Evolutionary conservation across 257 asterid species (phyloP), one percentile per base, ranked within the genome.

Genomic region (Thymus mandschuricus): DNA sequence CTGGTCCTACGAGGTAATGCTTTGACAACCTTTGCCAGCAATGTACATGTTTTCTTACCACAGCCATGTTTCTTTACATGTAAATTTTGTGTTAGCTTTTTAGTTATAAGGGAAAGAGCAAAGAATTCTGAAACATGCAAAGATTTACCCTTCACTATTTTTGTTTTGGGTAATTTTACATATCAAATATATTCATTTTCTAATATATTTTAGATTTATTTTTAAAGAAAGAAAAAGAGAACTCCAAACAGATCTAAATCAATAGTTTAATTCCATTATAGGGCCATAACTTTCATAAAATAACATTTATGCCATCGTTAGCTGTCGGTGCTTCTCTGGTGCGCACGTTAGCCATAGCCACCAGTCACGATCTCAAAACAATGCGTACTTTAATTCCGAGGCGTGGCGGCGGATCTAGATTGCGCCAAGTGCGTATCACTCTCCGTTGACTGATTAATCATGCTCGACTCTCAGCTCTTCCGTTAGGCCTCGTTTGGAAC

Each of bases 41-140:
- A 58, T 58, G 43, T 33, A 58, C 63, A 31, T 31, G 44, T 58
- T 5, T 54, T 21, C 21, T 30, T 58, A 31, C 63, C 63, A 58
- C 63, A 33, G 44, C 63, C 63, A 59, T 59, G 64, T 59, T 59
- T 59, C 10, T 33, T 49, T 75, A 66, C 79, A 46, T 83, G 82
- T 81, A 73, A 6, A 73, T 79, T 60, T 43, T 10, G 60, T 58
- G n/a, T 64, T 72, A 64, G 80, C 21, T 56, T 68, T 56, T 69
- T 59, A 48, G 45, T 65, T 66, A 43, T 21, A 21, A 21, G 62
- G 66, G 55, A 27, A 68, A 60, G 58, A 70, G 54, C 61, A 12
- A 50, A 58, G 12, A 31, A 34, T 59, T 66, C 67, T 46, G 68
- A 43, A 21, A 15, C 49, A 52, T 10, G 6, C 29, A 21, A 21